These are phyloP conservation scores for Epichloe uncinata DNA, from an alignment of 2,329 filamentous ascomycete genomes.

Conservation along the genomic window DNA sequence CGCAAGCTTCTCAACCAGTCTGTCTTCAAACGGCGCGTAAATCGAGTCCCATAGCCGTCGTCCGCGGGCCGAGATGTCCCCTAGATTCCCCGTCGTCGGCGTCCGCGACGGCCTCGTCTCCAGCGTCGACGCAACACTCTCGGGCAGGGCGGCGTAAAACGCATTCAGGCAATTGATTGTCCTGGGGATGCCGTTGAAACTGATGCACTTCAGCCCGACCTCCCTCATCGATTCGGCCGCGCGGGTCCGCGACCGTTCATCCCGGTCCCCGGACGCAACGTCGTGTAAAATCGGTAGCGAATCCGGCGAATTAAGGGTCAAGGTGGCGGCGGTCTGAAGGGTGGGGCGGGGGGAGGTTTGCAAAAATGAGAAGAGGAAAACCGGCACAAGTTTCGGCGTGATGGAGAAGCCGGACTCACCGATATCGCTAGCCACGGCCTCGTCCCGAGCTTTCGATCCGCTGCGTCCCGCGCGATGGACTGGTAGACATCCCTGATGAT, in stretches of 20 bases:
- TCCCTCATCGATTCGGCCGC: conserved; percentile 63
- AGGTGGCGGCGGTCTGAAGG: conserved; percentile 59
- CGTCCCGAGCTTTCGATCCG: conserved; percentile 45
- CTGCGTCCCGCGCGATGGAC: conserved; percentile 49
- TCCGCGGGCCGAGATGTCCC: conserved; percentile 43
- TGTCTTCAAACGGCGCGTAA: conserved; percentile 60
- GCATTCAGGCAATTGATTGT: conserved; percentile 71
- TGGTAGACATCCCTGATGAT: conserved; percentile 52
- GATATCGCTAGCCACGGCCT: conserved; percentile 56
- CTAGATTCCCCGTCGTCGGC: conserved; percentile 38
- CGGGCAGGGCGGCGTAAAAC: conserved; percentile 51
- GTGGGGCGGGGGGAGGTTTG: neutral
- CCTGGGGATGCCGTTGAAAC: conserved; percentile 70
- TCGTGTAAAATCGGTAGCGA: conserved; percentile 52
- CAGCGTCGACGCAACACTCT: conserved; percentile 38
- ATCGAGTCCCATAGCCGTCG: conserved; percentile 60
- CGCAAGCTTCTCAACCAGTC: conserved; percentile 57
- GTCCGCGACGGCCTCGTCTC: conserved; percentile 42
- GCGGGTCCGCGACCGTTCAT: conserved; percentile 19
- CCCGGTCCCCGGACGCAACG: conserved; percentile 24
- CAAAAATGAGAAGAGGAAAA: neutral
- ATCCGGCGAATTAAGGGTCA: conserved; percentile 77
- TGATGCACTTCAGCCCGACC: conserved; percentile 63
- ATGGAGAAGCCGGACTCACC: conserved; percentile 24
- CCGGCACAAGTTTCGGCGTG: too few relatives aligned